Base-by-base conservation (phyloP, 306 rosid genomes). In the Prinsepia uniflora region DNA sequence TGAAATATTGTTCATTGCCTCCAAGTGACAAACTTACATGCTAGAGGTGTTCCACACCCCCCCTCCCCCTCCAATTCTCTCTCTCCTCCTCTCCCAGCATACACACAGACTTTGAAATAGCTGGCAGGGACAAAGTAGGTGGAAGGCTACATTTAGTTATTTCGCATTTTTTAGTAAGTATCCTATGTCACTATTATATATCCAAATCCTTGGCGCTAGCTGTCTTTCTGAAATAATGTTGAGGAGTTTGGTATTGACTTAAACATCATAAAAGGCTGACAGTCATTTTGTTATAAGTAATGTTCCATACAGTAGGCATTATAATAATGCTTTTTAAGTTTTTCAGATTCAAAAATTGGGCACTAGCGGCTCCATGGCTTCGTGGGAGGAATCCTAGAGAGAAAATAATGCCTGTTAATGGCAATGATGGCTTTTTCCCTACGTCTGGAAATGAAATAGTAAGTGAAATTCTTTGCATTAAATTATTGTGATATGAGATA, bases 351-450 rank as follows among this genome's bases (percentile, higher is more conserved):
- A 81, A 82, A 75, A 88, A 88, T 75, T 93, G 97, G 97, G 62
- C 43, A 44, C 78, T 66, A 65, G 96, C 97, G 0, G 83, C 94
- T 75, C 97, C 97, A 42, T 93, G 98, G 97, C 68, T 90, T 72
- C 68, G 64, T 80, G 77, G 84, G 65, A 75, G 65, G 65, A 93
- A 93, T 74, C 92, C 92, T 75, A 82, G 96, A 81, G 98, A 90
- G 76, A 76, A 77, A 62, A 77, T 81, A 74, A 85, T 88, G 98
- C 98, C 97, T 2, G 77, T 80, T 74, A 80, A 87, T 74, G 98
- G 98, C 0, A 86, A 93, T 77, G 92, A 93, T 75, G 98, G 98
- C 36, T 84, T 88, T 82, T 90, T 71, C 71, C 98, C 97, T 6
- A 88, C 96, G 70, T 72, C 89, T 39, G 96, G 98, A 86, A 90